Conservation (phyloP, 371 early-diverging fungal genomes). For the Lichtheimia ornata region DNA sequence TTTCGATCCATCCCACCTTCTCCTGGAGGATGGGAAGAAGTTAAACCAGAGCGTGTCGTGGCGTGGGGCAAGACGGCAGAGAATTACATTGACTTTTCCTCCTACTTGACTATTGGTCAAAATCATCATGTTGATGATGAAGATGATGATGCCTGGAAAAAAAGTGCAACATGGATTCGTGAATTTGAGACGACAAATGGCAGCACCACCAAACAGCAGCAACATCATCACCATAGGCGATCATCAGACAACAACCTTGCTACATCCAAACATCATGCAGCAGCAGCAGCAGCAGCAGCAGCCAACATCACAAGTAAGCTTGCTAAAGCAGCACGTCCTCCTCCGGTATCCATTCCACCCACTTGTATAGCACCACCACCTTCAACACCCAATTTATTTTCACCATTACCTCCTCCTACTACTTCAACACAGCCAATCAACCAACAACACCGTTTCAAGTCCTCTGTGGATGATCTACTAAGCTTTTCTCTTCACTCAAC, state of each 20-base stretch:
- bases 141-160: conserved; percentile 6
- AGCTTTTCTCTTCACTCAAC: too few relatives aligned
- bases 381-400: not conserved
- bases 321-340: not conserved
- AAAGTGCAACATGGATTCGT: conserved; percentile 10
- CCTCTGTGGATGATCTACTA: too few relatives aligned
- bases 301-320: too few relatives aligned
- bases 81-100: conserved; percentile 15
- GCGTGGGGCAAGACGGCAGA: conserved; percentile 23
- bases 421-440: not conserved
- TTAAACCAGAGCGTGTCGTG: conserved; percentile 26
- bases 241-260: too few relatives aligned
- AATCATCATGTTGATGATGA: not conserved
- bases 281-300: too few relatives aligned
- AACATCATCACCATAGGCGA: not conserved
- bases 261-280: too few relatives aligned
- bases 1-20: conserved; percentile 26
- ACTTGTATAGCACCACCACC: not conserved
- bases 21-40: conserved; percentile 29
- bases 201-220: not conserved
- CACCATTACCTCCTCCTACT: not conserved
- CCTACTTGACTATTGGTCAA: conserved; percentile 12
- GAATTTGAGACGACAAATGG: conserved; percentile 5
- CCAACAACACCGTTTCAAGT: too few relatives aligned
- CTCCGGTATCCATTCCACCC: not conserved